Conservation (phyloP, 2,329 filamentous ascomycete species). For the Pseudopithomyces chartarum region DNA sequence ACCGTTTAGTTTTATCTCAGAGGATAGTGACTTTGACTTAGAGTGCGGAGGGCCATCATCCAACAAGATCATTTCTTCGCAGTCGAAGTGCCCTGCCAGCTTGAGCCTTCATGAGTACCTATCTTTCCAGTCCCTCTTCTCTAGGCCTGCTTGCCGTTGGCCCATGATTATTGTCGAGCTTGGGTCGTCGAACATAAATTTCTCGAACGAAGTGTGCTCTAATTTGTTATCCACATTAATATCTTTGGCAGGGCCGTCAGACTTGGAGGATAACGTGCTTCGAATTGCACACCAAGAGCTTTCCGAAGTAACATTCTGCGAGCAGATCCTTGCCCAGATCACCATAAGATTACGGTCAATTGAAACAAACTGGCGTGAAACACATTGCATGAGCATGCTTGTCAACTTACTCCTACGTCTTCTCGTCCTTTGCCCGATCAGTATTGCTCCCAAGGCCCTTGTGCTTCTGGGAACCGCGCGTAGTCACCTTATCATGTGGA, state of each 20-base stretch:
- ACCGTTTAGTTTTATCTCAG: too few relatives aligned
- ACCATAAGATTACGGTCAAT: conserved; percentile 54
- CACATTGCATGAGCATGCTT: conserved; percentile 61
- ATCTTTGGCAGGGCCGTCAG: conserved; percentile 60
- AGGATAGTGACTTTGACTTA: too few relatives aligned
- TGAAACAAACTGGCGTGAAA: conserved; percentile 63
- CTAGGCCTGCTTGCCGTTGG: conserved; percentile 56
- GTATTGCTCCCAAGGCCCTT: conserved; percentile 25
- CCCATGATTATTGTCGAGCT: conserved; percentile 56
- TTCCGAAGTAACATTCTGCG: conserved; percentile 56
- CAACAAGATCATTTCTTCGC: conserved; percentile 59
- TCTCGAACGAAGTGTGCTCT: conserved; percentile 59
- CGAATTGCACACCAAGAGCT: conserved; percentile 59
- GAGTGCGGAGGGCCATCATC: conserved; percentile 52
- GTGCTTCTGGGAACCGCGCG: conserved; percentile 42
- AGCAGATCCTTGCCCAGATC: conserved; percentile 55
- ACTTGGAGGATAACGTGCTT: conserved; percentile 23
- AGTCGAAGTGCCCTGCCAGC: conserved; percentile 53
- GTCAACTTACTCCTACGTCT: conserved; percentile 49
- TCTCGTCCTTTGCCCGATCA: too few relatives aligned
- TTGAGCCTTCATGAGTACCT: conserved; percentile 59
- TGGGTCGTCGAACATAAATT: conserved; percentile 62
- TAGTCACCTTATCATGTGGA: neutral
- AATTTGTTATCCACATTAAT: conserved; percentile 58
- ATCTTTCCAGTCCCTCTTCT: conserved; percentile 56